phyloP scores from a whole-genome alignment of 805 yeast genomes.

The Millerago galiae region DNA sequence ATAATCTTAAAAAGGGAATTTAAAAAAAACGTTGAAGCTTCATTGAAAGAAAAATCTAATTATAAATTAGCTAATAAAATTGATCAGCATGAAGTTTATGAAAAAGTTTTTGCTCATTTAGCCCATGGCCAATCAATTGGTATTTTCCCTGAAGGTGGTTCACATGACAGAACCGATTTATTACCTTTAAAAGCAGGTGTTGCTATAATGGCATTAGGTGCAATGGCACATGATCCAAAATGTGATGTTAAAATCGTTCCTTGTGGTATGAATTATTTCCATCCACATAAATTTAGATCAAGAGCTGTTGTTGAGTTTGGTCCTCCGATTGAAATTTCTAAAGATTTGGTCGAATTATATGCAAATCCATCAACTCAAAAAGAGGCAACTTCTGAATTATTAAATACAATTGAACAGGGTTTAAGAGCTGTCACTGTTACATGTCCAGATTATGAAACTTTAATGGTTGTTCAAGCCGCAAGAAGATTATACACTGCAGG shows the following conservation, averaged over 20 bases:
- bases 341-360: slow-evolving; percentile 60
- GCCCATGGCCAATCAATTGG: slow-evolving; percentile 80
- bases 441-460: slow-evolving; percentile 90
- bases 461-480: slow-evolving; percentile 91
- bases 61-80: slow-evolving; percentile 77
- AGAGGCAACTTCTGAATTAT: slow-evolving; percentile 67
- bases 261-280: slow-evolving; percentile 96
- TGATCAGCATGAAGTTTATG: slow-evolving; percentile 80
- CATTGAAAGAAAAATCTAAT: slow-evolving; percentile 44
- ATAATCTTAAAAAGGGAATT: slow-evolving; percentile 65
- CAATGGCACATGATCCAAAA: slow-evolving; percentile 71
- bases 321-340: slow-evolving; percentile 65
- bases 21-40: slow-evolving; percentile 38
- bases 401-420: slow-evolving; percentile 69
- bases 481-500: slow-evolving; percentile 81
- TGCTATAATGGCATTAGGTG: slow-evolving; percentile 96
- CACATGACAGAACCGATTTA: slow-evolving; percentile 89
- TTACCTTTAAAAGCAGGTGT: slow-evolving; percentile 96
- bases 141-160: slow-evolving; percentile 97
- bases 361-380: slow-evolving; percentile 51
- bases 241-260: slow-evolving; percentile 86
- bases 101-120: slow-evolving; percentile 77
- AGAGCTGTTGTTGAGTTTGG: slow-evolving; percentile 96
- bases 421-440: slow-evolving; percentile 86
- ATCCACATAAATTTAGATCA: slow-evolving; percentile 90